phyloP scores from a whole-genome alignment of 2,329 filamentous ascomycete species.

The Nemania serpens region DNA sequence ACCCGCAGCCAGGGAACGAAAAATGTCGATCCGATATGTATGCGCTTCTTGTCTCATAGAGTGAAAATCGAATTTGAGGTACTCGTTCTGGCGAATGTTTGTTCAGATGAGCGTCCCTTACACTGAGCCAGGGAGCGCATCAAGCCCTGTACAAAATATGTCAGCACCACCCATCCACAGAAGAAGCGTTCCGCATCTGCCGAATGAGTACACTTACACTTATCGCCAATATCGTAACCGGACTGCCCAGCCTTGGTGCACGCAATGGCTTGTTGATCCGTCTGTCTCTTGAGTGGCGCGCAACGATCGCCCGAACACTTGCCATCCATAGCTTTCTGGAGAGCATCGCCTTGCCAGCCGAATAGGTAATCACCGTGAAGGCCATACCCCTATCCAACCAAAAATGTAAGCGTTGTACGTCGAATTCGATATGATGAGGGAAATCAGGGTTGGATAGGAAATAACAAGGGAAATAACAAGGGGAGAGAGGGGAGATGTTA shows the following conservation, averaged over 20 bases:
- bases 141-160: conserved; percentile 21
- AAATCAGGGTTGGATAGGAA: not conserved
- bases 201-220: conserved; percentile 24
- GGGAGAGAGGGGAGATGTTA: no score
- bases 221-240: conserved; percentile 33
- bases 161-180: conserved; percentile 4
- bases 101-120: conserved; percentile 21
- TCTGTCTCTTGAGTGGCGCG: conserved; percentile 39
- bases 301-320: conserved; percentile 44
- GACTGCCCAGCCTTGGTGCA: conserved; percentile 38
- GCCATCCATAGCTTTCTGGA: conserved; percentile 44
- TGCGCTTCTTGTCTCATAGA: not conserved
- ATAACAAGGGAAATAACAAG: no score
- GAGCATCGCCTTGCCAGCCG: conserved; percentile 45
- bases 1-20: not conserved
- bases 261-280: conserved; percentile 38
- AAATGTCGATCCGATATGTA: not conserved
- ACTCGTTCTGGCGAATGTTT: not conserved
- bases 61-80: not conserved
- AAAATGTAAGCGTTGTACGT: no score
- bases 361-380: conserved; percentile 48
- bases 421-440: no score
- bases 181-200: not conserved
- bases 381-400: conserved; percentile 43
- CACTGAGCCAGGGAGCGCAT: conserved; percentile 24